Percentiles rank a stretch among this genome's conserved stretches.
Conservation (phyloP, 129 eudicot genomes). For the Sambucus nigra region DNA sequence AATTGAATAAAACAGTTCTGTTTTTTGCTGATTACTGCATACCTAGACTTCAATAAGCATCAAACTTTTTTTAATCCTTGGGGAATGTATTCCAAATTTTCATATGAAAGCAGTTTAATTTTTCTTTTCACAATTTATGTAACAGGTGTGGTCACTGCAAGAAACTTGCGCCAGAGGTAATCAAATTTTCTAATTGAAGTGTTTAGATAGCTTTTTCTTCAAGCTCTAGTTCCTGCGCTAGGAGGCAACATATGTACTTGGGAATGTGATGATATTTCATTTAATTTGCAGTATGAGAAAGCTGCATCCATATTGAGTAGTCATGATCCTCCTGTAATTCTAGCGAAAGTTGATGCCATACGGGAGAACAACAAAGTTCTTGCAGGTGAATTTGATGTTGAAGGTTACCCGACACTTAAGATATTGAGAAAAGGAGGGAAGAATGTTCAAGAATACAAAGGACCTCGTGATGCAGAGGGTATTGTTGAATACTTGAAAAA, state of each 20-base stretch:
- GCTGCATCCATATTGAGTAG: constrained; percentile 66
- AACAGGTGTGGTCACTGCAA: constrained; percentile 94
- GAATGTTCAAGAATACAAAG: constrained; percentile 65
- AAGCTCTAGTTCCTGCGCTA: not conserved
- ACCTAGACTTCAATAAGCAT: no score
- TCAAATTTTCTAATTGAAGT: not conserved
- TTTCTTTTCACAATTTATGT: not conserved
- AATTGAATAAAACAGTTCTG: no score
- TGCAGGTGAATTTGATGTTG: constrained; percentile 43
- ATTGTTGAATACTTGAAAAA: constrained; percentile 63
- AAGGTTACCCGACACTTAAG: constrained; percentile 76
- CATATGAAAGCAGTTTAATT: no score
- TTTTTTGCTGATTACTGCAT: no score
- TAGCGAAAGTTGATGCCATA: constrained; percentile 78
- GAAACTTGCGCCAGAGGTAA: constrained; percentile 82
- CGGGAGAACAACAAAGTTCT: constrained; percentile 63
- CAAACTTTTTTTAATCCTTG: no score
- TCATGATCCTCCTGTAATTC: constrained; percentile 43
- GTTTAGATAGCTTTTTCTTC: not conserved
- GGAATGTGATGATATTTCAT: constrained; percentile 3
- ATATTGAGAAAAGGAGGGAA: constrained; percentile 62
- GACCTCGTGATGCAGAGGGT: constrained; percentile 83
- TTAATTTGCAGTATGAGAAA: constrained; percentile 51
- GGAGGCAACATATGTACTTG: not conserved
- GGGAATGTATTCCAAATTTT: no score